Evolutionary conservation across 139 green algal species (phyloP).

Genomic region (Volvox africanus): DNA sequence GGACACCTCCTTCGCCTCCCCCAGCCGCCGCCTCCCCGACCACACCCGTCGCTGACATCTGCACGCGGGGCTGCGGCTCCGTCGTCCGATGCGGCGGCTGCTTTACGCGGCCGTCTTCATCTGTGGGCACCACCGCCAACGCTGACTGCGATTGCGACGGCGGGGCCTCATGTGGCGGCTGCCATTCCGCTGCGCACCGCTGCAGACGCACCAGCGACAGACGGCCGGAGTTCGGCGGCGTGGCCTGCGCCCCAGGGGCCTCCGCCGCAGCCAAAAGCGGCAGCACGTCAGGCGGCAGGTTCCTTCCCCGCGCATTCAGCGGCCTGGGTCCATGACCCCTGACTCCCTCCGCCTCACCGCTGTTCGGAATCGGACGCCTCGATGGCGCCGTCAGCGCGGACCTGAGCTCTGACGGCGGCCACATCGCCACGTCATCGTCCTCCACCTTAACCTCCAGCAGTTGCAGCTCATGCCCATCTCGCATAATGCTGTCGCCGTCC

Average conservation of each 20-base stretch:
- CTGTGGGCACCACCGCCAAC: background rate
- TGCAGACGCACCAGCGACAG: slow-evolving; percentile 22
- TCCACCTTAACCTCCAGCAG: background rate
- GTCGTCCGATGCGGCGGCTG: background rate
- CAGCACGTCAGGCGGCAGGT: background rate
- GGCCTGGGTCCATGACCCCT: too few relatives aligned
- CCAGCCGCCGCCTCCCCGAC: background rate
- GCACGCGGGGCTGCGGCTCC: background rate
- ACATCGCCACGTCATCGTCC: background rate
- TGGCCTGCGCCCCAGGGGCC: background rate
- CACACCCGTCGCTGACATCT: background rate
- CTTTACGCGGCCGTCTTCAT: background rate
- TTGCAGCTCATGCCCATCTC: background rate
- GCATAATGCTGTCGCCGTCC: slow-evolving; percentile 23
- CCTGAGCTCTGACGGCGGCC: background rate
- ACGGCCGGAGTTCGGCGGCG: background rate
- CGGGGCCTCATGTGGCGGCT: background rate
- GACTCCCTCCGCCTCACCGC: too few relatives aligned
- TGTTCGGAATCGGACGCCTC: background rate
- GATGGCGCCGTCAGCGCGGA: background rate
- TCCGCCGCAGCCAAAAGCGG: background rate
- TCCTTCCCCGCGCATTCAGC: too few relatives aligned
- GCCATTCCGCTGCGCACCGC: background rate
- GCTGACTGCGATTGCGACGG: background rate
- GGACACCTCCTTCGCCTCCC: background rate